phyloP scores from a whole-genome alignment of 2,329 filamentous ascomycete species.

The Pyrenochaeta sp. region DNA sequence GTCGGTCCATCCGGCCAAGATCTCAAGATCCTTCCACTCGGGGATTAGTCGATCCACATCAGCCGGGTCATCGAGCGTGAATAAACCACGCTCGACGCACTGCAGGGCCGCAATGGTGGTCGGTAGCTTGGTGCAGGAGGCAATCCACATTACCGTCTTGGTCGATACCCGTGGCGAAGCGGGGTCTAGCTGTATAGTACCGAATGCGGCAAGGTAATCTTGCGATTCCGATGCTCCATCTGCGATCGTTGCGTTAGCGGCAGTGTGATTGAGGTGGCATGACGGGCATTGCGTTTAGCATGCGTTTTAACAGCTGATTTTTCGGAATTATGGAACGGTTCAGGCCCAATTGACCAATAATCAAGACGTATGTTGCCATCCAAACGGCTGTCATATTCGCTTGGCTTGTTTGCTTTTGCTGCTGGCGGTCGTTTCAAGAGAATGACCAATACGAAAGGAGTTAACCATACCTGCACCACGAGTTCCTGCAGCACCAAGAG shows the following conservation, averaged over 20 bases:
- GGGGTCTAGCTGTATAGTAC: constrained; percentile 23
- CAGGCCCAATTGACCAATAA: no score
- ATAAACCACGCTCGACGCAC: constrained; percentile 38
- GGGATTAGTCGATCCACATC: constrained; percentile 34
- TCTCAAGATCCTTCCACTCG: constrained; percentile 30
- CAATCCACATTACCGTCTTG: constrained; percentile 41
- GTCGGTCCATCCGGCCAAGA: constrained; percentile 23
- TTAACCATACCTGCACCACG: constrained; percentile 17
- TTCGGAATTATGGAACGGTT: neutral
- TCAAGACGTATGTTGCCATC: constrained; percentile 1
- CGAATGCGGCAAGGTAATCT: constrained; percentile 25
- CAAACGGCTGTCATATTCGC: constrained; percentile 4
- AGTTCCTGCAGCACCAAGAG: constrained; percentile 32
- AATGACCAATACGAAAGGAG: constrained; percentile 10
- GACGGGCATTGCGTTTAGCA: neutral
- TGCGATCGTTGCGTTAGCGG: constrained; percentile 2
- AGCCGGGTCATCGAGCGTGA: constrained; percentile 31
- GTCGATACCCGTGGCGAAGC: constrained; percentile 18
- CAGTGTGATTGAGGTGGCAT: neutral
- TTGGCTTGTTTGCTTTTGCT: constrained; percentile 5
- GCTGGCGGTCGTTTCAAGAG: neutral
- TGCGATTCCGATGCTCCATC: neutral
- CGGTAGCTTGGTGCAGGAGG: constrained; percentile 40
- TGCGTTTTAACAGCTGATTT: constrained; percentile 9
- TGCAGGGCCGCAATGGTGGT: constrained; percentile 39